Evolutionary conservation across 2,329 filamentous ascomycete species (phyloP), one percentile per base, ranked within the genome.

Genomic region (Fusarium euwallaceae): DNA sequence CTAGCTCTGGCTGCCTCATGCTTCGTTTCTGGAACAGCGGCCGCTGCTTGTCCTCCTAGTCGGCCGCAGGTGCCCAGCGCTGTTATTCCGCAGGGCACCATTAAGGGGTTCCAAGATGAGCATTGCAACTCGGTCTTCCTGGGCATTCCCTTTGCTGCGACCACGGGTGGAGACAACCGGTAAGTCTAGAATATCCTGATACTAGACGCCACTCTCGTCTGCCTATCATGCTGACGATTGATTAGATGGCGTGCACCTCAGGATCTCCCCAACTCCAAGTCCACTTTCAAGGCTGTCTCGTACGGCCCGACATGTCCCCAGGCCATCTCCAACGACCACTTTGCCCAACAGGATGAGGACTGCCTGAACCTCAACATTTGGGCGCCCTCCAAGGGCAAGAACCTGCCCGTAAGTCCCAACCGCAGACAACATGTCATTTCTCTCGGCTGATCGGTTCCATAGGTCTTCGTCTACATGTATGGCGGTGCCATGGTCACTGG

Each of bases 321-420:
- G n/a, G 74, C 74, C 29, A 75, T 77, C n/a, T 65, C 62, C 20
- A 67, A 58, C 39, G 41, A 43, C 65, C 39, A 56, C 4, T 78
- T 70, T n/a, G 66, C 64, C 24, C 75, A 67, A 10, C 78, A 79
- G 55, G 79, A 76, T 56, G 83, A 84, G 69, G 84, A 87, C 32
- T 87, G 85, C 62, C 69, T 87, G 74, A 86, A 83, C 72, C 76
- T 87, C 22, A 84, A 84, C 74, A 78, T 84, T 63, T 84, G 82
- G 83, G 78, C 78, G 1, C 78, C 81, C 0, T 71, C 77, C 12
- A 60, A 43, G 5, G 79, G 73, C 5, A 70, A 78, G 22, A 70
- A 78, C 36, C 69, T 81, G 10, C 80, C 81, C n/a, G 81, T 79
- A 17, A 67, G 79, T 17, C 6, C 11, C 45, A 2, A 37, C 20